A percentile compares a stretch with the other conserved stretches of the same genome.
phyloP scores from a whole-genome alignment of 768 basidiomycete species.

The Amanita exitialis region DNA sequence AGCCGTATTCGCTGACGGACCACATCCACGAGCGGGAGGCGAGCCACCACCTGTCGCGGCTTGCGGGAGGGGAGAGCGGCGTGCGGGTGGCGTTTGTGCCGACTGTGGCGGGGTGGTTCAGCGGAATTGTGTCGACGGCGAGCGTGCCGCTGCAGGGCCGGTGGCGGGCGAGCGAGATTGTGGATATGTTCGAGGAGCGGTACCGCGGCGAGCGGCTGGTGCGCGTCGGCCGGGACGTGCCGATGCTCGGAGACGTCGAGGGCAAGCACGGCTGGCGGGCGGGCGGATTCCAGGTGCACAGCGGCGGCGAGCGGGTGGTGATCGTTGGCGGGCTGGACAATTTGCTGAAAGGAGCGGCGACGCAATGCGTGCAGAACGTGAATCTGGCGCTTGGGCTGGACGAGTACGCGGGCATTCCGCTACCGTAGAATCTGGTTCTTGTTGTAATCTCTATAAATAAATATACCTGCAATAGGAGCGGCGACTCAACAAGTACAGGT shows the following conservation, averaged over 20 bases:
- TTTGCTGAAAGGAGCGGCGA: constrained; percentile 94
- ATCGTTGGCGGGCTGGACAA: constrained; percentile 97
- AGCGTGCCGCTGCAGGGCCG: constrained; percentile 68
- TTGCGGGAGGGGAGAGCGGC: constrained; percentile 24
- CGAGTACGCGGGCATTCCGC: constrained; percentile 57
- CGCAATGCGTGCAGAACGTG: constrained; percentile 94
- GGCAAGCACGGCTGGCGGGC: constrained; percentile 83
- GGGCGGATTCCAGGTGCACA: constrained; percentile 92
- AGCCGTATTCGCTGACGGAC: constrained; percentile 87
- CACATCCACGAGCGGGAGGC: constrained; percentile 99
- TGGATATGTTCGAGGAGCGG: constrained; percentile 62
- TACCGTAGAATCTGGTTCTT: too few species aligned
- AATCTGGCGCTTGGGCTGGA: constrained; percentile 76
- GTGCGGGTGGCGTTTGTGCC: constrained; percentile 81
- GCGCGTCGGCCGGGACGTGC: constrained; percentile 56
- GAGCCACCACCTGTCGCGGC: constrained; percentile 64
- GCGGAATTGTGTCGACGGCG: constrained; percentile 84
- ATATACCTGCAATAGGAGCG: too few species aligned
- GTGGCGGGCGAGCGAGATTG: constrained; percentile 65
- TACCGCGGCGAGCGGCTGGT: constrained; percentile 74
- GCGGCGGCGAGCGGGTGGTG: constrained; percentile 81
- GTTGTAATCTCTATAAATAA: too few species aligned
- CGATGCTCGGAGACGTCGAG: constrained; percentile 65
- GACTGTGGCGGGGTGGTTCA: constrained; percentile 88
- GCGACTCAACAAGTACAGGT: too few species aligned